Evolutionary conservation across 495 filamentous ascomycete genomes (phyloP).

Genomic region (Aspergillus funiculosus): DNA sequence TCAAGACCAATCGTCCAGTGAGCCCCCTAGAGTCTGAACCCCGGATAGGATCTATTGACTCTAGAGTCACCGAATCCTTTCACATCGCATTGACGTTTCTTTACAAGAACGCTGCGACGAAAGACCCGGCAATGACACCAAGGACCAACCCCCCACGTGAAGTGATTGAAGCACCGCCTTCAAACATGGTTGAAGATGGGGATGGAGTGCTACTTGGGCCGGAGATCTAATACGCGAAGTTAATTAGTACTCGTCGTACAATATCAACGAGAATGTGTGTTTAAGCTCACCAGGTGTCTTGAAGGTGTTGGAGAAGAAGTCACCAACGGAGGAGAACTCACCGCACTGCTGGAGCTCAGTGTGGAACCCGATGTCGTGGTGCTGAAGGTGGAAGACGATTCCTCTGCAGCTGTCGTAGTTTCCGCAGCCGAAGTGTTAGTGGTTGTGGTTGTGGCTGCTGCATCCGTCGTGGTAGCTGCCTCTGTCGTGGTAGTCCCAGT

Average conservation of each 20-base stretch:
- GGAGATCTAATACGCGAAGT: neutral
- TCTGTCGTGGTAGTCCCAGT: slow-evolving; percentile 8
- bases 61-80: too few relatives aligned
- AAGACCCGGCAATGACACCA: too few relatives aligned
- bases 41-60: too few relatives aligned
- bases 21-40: too few relatives aligned
- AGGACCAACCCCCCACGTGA: too few relatives aligned
- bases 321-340: neutral
- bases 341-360: neutral
- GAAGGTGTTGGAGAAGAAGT: slow-evolving; percentile 2
- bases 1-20: too few relatives aligned
- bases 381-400: neutral
- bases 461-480: neutral
- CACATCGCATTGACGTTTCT: too few relatives aligned
- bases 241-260: neutral
- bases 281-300: slow-evolving; percentile 3
- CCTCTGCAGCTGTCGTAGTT: neutral
- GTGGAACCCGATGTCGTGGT: neutral
- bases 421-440: neutral
- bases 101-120: too few relatives aligned
- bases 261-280: neutral
- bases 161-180: too few relatives aligned
- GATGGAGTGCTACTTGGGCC: too few relatives aligned
- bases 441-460: neutral
- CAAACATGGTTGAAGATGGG: too few relatives aligned